Base-by-base conservation (phyloP, 176 grass and related monocot species). In the Oryza nivara region DNA sequence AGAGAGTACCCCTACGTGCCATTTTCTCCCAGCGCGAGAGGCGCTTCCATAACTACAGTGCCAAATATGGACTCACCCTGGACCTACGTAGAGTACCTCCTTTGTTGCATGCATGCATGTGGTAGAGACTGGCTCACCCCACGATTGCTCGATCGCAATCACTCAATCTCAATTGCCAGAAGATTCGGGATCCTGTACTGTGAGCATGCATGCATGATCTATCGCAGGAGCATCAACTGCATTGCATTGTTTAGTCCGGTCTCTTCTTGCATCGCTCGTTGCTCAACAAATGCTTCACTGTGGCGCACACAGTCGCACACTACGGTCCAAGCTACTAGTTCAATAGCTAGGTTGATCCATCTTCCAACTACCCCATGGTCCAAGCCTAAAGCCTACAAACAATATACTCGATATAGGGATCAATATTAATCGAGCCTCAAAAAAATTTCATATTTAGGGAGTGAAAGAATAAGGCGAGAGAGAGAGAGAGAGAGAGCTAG, bases 351-450 rank as follows among this genome's bases (percentile, higher is more conserved):
- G 30, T 52, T 26, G 52, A 66, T 77, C 28, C 79, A 65, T 63
- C 79, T 28, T 9, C 80, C 74, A 65, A 65, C 54, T 13, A 73
- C 44, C 30, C 73, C 54, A 28, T 83, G 86, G 81, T 60, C 88
- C 87, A 70, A 52, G 51, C 38, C 77, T 81, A 76, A 48, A n/a
- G 70, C 23, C 71, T 81, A 70, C 48, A 48, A 20, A 72, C 49
- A 52, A 52, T 52, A 52, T 52, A 52, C 49, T 52, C 49, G 9
- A 63, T 10, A 22, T 23, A 63, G 14, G 11, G 58, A 72, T 82
- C 68, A 11, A 9, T 44, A 44, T 44, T 44, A 44, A 26, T 73
- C 22, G 77, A 85, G 66, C 77, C 51, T 89, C 15, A 25, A 89
- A 85, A 81, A 20, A 4, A 8, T 20, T 19, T 56, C 16, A 56